A percentile compares a stretch with the other conserved stretches of the same genome.
These are phyloP conservation scores for Starmerella vitae DNA, from an alignment of 805 yeast species.

Conservation along the genomic window DNA sequence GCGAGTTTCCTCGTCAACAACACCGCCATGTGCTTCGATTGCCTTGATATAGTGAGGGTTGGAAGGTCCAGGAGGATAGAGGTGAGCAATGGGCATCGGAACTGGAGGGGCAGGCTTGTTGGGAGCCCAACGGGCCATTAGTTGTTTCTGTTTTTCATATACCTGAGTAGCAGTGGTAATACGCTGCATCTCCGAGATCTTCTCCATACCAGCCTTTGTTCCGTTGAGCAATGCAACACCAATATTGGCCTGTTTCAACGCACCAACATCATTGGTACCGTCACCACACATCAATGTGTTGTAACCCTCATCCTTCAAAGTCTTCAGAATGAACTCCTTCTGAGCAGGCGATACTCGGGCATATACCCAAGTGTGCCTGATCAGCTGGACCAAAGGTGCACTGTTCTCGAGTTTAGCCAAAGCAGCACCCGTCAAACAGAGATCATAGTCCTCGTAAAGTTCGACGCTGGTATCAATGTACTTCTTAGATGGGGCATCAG, in stretches of 20 bases:
- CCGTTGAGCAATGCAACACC: constrained; percentile 97
- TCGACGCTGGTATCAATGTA: constrained; percentile 31
- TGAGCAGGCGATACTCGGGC: constrained; percentile 96
- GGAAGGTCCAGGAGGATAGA: constrained; percentile 87
- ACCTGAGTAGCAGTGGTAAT: constrained; percentile 49
- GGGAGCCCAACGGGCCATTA: constrained; percentile 58
- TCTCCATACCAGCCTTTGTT: constrained; percentile 85
- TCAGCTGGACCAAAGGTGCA: constrained; percentile 52
- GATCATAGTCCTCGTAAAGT: constrained; percentile 56
- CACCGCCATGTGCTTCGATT: constrained; percentile 70
- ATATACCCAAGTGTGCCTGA: constrained; percentile 89
- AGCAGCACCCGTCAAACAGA: constrained; percentile 91
- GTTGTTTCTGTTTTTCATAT: constrained; percentile 70
- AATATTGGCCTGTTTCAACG: constrained; percentile 93
- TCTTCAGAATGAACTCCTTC: constrained; percentile 77
- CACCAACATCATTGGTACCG: constrained; percentile 99
- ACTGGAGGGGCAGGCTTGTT: constrained; percentile 52
- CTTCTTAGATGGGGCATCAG: constrained; percentile 42
- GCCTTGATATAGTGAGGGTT: constrained; percentile 84
- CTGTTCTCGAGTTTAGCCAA: constrained; percentile 40
- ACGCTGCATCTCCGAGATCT: constrained; percentile 67
- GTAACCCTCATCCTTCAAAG: constrained; percentile 78
- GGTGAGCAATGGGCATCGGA: constrained; percentile 78
- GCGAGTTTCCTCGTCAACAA: constrained; percentile 43
- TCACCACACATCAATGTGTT: constrained; percentile 98